Conservation (phyloP, 148 eudicot genomes). For the Arctostaphylos glauca region DNA sequence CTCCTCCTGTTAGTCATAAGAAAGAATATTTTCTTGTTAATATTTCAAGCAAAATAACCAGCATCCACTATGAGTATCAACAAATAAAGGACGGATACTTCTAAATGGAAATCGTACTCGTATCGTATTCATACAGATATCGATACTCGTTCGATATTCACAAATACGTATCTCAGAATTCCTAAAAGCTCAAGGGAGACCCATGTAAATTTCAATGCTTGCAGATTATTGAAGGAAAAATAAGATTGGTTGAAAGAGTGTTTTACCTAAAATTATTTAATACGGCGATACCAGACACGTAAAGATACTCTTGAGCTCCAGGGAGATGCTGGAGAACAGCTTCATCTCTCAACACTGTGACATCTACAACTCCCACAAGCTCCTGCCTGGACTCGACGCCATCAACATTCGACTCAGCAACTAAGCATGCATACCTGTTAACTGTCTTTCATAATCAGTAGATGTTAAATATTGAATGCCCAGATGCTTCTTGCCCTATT, state of each 20-base stretch:
- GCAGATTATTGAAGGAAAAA: neutral
- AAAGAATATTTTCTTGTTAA: neutral
- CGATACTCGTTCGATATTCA: too few relatives aligned
- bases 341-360: constrained; percentile 63
- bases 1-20: constrained; percentile 50
- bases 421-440: constrained; percentile 90
- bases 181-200: neutral
- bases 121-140: too few relatives aligned
- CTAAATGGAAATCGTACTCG: too few relatives aligned
- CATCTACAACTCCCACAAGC: constrained; percentile 87
- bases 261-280: constrained; percentile 56
- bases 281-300: constrained; percentile 93
- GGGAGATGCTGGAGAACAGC: constrained; percentile 63
- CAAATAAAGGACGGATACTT: neutral
- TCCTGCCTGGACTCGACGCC: constrained; percentile 19
- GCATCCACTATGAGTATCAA: neutral
- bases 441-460: neutral
- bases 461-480: neutral
- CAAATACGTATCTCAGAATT: too few relatives aligned
- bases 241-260: too few relatives aligned
- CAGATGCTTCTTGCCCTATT: too few relatives aligned
- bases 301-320: constrained; percentile 70
- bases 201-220: neutral
- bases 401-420: constrained; percentile 47
- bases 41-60: neutral